Evolutionary conservation across 805 yeast genomes (phyloP), one percentile per base, ranked within the genome.

Genomic region (Cyberlindnera americana): DNA sequence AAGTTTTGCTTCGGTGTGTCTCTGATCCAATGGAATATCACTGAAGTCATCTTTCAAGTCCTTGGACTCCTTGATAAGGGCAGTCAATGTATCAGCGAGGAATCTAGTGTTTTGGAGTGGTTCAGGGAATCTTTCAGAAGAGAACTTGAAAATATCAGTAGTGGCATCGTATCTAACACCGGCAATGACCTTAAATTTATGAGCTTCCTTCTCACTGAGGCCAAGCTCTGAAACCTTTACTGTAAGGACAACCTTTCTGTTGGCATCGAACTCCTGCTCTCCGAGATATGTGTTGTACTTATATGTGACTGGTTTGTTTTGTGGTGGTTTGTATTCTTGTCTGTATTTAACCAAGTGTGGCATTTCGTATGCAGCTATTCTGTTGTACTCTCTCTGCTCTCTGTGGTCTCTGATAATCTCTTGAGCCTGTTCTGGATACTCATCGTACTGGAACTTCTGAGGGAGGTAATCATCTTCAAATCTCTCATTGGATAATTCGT

Each of bases 291-390:
- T 78, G 14, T 85, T 77, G 66, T 81, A 90, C 50, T 80, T 77
- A 56, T 83, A 84, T 27, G 69, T 67, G 29, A 89, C 66, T 5
- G 89, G 88, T 14, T 54, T 57, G 10, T 51, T 49, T 6, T 69
- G 49, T 12, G 69, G 68, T 16, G 81, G 81, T 24, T 55, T 60
- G 66, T 85, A 90, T 44, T 70, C 72, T 61, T 83, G 78, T 51
- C 91, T 81, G 59, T 72, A 84, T 60, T 87, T 79, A 29, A 81
- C 79, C 48, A 93, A 70, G 40, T 78, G 73, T 6, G 99, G 99
- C 70, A 91, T 73, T 60, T 91, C 98, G 64, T 83, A 91, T 0
- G 97, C 96, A 10, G 95, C 87, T 31, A 87, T 70, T 53, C 97
- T 75, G 56, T 81, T 81, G 54, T 81, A 78, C 48, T 83, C 77